Base-by-base conservation (phyloP, 495 filamentous ascomycete species). In the Penicillium daleae region DNA sequence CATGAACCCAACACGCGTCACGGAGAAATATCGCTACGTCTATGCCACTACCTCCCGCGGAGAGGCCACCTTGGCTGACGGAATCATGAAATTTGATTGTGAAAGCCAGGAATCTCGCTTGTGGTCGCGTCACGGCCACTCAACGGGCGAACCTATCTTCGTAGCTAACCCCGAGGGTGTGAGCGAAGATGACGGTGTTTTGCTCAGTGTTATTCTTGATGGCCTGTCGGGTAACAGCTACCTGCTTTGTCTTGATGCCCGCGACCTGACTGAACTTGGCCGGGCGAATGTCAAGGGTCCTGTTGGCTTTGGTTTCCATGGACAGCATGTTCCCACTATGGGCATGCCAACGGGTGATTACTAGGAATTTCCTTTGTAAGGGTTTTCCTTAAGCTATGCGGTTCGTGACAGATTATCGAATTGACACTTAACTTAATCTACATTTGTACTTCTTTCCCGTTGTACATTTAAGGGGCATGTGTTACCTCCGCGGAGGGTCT, bases 71-170 rank as follows among this genome's bases (percentile, higher is more conserved):
- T 76, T 92, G 29, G 70, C 88, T 6, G 90, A 93, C 61, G 82
- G 82, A 0, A 82, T 95, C 24, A 78, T 84, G 56, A 94, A 93
- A 66, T 84, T 87, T 37, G 89, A 94, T 70, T 79, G 79, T 6
- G 71, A 76, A 13, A 89, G 84, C 0, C 72, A 80, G 29, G 74
- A 78, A 48, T 65, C 74, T 1, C 44, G 72, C 3, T 71, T 74
- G n/a, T 92, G 87, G 91, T 72, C 76, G 3, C 74, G 70, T 12
- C 78, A 83, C 51, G 89, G 83, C 0, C 89, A 92, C 53, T 89
- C 84, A 0, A 88, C 91, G 0, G 87, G 90, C 4, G 91, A 94
- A 66, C 80, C 90, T 0, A 87, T 93, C 49, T 93, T 94, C 62
- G 78, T 93, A 0, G 78, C 85, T 0, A 74, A 86, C 29, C 72